These are phyloP conservation scores for Teunomyces stri DNA, from an alignment of 805 yeast genomes.

Conservation along the genomic window DNA sequence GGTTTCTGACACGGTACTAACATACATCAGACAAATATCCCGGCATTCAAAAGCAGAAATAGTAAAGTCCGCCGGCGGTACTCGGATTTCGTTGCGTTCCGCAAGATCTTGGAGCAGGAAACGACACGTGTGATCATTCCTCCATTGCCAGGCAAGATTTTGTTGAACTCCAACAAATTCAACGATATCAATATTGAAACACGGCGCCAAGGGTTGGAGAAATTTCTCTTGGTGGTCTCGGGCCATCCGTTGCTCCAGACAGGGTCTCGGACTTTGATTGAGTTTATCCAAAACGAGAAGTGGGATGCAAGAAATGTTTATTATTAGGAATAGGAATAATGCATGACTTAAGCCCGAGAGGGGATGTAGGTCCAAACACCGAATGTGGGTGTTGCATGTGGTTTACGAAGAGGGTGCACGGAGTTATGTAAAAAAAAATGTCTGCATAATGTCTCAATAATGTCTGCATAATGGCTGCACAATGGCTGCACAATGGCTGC, in stretches of 20 bases:
- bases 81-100: constrained; percentile 83
- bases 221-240: constrained; percentile 73
- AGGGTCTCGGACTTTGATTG: constrained; percentile 69
- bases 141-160: constrained; percentile 83
- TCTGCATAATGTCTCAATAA: too few species aligned
- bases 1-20: constrained; percentile 10
- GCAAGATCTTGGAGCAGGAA: constrained; percentile 72
- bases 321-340: constrained; percentile 11
- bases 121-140: constrained; percentile 81
- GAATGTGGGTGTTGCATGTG: background rate
- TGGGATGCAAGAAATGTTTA: constrained; percentile 50
- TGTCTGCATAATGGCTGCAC: too few species aligned
- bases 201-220: constrained; percentile 79
- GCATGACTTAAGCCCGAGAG: background rate
- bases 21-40: constrained; percentile 68
- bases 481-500: too few species aligned
- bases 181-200: constrained; percentile 80
- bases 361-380: background rate
- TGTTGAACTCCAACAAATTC: constrained; percentile 64
- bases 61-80: constrained; percentile 81
- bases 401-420: too few species aligned
- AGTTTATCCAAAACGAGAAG: constrained; percentile 82
- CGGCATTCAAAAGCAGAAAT: constrained; percentile 66
- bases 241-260: constrained; percentile 94
- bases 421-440: too few species aligned